A percentile compares a stretch with the other conserved stretches of the same genome.
Conservation (phyloP, 1,139 yeast species). For the Candida tropicalis region DNA sequence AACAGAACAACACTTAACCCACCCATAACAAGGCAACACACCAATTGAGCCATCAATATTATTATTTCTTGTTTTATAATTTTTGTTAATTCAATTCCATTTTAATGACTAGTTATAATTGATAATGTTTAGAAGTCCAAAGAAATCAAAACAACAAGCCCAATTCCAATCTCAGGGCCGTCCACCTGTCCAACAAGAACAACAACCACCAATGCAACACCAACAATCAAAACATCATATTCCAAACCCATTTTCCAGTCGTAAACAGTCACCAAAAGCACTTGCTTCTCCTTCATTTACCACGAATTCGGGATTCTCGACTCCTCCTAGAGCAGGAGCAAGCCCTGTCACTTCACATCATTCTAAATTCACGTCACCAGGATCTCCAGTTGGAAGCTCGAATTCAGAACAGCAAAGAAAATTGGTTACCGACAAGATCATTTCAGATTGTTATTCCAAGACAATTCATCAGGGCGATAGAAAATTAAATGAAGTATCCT, state of each 20-base stretch:
- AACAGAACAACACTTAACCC: too few relatives aligned
- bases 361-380: constrained; percentile 8
- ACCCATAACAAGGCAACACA: too few relatives aligned
- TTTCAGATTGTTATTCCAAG: constrained; percentile 46
- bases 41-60: too few relatives aligned
- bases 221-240: constrained; percentile 1
- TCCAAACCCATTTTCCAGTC: constrained; percentile 3
- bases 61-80: not conserved
- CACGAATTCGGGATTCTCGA: constrained; percentile 1
- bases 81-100: too few relatives aligned
- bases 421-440: constrained; percentile 34
- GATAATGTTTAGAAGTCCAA: constrained; percentile 14
- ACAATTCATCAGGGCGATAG: constrained; percentile 32
- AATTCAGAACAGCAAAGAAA: constrained; percentile 19
- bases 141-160: constrained; percentile 5
- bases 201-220: constrained; percentile 1
- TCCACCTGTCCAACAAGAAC: constrained; percentile 1
- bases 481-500: constrained; percentile 34
- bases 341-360: not conserved
- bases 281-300: not conserved
- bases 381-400: constrained; percentile 11
- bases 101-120: not conserved
- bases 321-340: not conserved
- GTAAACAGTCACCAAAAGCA: constrained; percentile 3
- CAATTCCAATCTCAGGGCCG: constrained; percentile 4